Evolutionary conservation across 352 stramenopile species (phyloP), one percentile per base, ranked within the genome.

Genomic region (Pythium folliculosum): DNA sequence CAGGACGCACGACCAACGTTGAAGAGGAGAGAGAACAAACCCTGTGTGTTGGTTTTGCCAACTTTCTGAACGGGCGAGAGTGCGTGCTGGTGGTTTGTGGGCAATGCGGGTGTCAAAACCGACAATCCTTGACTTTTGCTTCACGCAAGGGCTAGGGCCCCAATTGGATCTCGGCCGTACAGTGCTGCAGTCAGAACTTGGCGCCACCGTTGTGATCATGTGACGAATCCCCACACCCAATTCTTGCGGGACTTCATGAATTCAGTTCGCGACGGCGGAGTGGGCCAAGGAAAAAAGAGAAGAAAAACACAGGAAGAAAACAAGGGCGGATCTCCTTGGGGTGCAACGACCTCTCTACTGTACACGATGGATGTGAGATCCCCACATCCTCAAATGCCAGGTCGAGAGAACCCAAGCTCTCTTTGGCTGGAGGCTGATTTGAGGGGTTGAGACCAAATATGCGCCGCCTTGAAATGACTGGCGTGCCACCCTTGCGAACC

Each of bases 1-100:
- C 50, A 57, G 50, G 50, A 10, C 50, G 23, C 50, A 9, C 22
- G 7, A 30, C 51, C 51, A 60, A 60, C n/a, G 52, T 60, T 60
- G 52, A 60, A 60, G 52, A 50, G 44, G 19, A 48, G 51, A 25
- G 30, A 44, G 51, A 45, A 58, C 51, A 45, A 19, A 48, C 8
- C 16, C 16, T 12, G 43, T 32, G 35, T 40, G 35, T 40, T 40
- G 35, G 35, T 40, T 40, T 32, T 32, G 16, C 51, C 52, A 54
- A 54, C 35, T 32, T 60, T 30, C 52, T 48, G 52, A 60, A 60
- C 52, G n/a, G 52, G 52, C 52, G 48, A 25, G 23, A 17, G 12
- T 13, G 19, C 35, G 17, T 16, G 19, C 43, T 10, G 14, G 2
- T 49, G 14, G 43, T 8, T 32, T 32, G 27, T 32, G 27, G 27